These are phyloP conservation scores for Diospyros kaki DNA, from an alignment of 148 eudicot genomes.

Conservation along the genomic window DNA sequence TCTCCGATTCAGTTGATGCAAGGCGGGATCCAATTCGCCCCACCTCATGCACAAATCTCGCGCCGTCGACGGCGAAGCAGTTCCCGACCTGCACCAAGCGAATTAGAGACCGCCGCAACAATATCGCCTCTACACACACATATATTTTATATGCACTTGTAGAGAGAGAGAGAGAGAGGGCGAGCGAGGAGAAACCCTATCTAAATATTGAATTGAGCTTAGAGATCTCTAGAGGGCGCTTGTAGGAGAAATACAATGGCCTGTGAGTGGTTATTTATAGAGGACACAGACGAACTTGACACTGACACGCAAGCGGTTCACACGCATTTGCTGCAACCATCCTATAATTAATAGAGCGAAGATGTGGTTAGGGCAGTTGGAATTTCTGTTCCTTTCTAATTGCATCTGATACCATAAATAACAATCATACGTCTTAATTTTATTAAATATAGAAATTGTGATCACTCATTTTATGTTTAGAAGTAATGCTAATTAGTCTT, in stretches of 20 bases:
- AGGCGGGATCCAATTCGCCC: slow-evolving; percentile 49
- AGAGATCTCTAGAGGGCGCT: neutral
- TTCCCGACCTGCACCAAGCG: slow-evolving; percentile 99
- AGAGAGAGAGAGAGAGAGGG: neutral
- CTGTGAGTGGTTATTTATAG: slow-evolving; percentile 18
- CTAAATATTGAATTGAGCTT: neutral
- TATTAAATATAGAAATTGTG: no score
- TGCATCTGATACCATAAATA: no score
- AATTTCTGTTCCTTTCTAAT: neutral
- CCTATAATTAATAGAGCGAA: neutral
- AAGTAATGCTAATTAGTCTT: no score
- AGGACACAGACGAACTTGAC: slow-evolving; percentile 18
- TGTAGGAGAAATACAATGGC: neutral
- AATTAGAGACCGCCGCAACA: slow-evolving; percentile 69
- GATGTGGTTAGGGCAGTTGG: neutral
- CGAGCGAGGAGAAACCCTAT: neutral
- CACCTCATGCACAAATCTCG: neutral
- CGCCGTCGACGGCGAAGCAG: slow-evolving; percentile 31
- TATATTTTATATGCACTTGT: neutral
- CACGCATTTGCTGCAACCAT: slow-evolving; percentile 3
- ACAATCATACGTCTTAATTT: no score
- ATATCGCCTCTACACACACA: neutral
- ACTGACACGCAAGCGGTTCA: slow-evolving; percentile 19
- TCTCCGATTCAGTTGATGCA: slow-evolving; percentile 81
- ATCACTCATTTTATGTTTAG: no score